Base-by-base conservation (phyloP, 352 stramenopile species). In the Halophytophthora polymorphica region DNA sequence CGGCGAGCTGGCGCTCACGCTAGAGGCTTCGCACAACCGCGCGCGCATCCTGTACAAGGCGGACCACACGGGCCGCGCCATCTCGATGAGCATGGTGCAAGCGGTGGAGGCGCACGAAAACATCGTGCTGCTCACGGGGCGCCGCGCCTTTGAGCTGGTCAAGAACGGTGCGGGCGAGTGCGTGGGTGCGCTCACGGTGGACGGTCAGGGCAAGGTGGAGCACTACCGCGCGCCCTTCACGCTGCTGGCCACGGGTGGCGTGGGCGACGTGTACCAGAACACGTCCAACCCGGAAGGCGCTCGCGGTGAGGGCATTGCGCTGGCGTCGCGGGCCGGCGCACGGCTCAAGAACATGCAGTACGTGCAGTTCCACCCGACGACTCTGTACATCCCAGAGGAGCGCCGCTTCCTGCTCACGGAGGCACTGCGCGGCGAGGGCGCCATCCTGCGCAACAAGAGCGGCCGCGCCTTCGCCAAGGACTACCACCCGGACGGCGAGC, bases 281-380 rank as follows among this genome's bases (percentile, higher is more conserved):
- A 97, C 90, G 15, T 98, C 90, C 8, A 98, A 98, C 77, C 93
- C 94, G 0, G 58, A 89, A 25, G 81, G 77, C 6, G 83, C 85
- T 21, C 72, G 80, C 37, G 79, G 79, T 8, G 85, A 90, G 21
- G 85, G 85, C 11, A 67, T 91, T 18, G 83, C 72, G 0, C 61
- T 98, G 45, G 94, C 91, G 10, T 73, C 77, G 8, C 71, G 92
- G 39, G 83, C 75, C 10, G 86, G 73, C 17, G 80, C 81, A 15
- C 69, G 64, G 45, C 72, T 93, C 25, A 83, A 90, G 62, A 90
- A 97, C 62, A 92, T 98, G 86, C 91, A 98, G 71, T 98, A 97
- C 60, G 90, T 98, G 21, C 94, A 98, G 72, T 98, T 98, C 58
- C 94, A 98, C 66, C 94, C 94, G 7, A 98, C 94, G 7, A 96